Percentiles rank a stretch among this genome's conserved stretches.
Conservation (phyloP, 176 grass and related monocot species). For the barley (Hordeum vulgare) region DNA sequence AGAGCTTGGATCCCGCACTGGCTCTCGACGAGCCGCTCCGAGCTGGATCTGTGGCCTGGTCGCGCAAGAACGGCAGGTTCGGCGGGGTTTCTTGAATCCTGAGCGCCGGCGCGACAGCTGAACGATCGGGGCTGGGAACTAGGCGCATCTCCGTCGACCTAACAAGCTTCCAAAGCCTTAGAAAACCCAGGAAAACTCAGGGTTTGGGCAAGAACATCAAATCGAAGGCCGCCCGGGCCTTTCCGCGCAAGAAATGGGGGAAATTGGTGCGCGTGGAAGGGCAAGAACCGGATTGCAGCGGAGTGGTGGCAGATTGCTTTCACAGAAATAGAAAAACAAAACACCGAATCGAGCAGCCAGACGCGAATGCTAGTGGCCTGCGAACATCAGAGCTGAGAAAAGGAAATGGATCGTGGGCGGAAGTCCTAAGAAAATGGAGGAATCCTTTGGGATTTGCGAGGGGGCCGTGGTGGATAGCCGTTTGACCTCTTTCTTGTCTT, state of each 20-base stretch:
- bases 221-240: background rate
- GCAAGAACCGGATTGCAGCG: background rate
- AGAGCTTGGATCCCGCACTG: conserved; percentile 1
- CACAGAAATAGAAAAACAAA: too few relatives aligned
- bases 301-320: background rate
- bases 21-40: background rate
- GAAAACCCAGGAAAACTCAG: background rate
- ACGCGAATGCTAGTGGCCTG: background rate
- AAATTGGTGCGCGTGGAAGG: background rate
- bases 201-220: background rate
- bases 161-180: background rate
- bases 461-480: conserved; percentile 1
- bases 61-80: background rate
- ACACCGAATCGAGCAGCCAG: background rate
- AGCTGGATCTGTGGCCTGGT: conserved; percentile 18
- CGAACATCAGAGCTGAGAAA: background rate
- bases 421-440: conserved; percentile 20
- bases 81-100: conserved; percentile 30
- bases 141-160: conserved; percentile 12
- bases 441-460: background rate
- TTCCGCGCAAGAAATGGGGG: background rate
- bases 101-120: background rate
- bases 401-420: background rate
- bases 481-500: conserved; percentile 8
- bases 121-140: background rate